Percentiles rank a stretch among this genome's conserved stretches.
Conservation (phyloP, 768 basidiomycete species). For the Clitopilus passeckerianus region DNA sequence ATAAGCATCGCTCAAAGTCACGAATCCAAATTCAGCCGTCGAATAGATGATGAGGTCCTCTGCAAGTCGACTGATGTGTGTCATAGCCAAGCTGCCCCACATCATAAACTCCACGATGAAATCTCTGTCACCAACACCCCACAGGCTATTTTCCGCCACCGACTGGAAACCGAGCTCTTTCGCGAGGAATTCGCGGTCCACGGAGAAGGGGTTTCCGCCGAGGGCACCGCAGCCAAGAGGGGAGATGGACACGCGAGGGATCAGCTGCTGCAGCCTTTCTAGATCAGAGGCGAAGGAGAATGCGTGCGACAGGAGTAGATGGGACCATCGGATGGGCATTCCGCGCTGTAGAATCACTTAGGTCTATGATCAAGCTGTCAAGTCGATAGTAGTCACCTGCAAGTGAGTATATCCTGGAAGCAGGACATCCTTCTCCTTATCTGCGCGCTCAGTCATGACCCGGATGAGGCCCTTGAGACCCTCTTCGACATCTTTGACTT, state of each 20-base stretch:
- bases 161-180: slow-evolving; percentile 85
- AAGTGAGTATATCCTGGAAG: slow-evolving; percentile 98
- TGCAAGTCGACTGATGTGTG: slow-evolving; percentile 89
- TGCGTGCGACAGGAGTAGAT: slow-evolving; percentile 91
- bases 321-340: slow-evolving; percentile 98
- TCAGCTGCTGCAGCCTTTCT: slow-evolving; percentile 74
- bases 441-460: slow-evolving; percentile 89
- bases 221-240: slow-evolving; percentile 94
- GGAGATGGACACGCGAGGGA: slow-evolving; percentile 88
- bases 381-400: slow-evolving; percentile 52
- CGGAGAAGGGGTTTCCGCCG: slow-evolving; percentile 92
- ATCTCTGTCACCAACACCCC: slow-evolving; percentile 95
- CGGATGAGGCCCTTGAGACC: slow-evolving; percentile 74
- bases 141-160: slow-evolving; percentile 93
- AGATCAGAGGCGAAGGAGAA: slow-evolving; percentile 91
- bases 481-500: slow-evolving; percentile 62
- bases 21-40: slow-evolving; percentile 94
- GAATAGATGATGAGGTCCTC: slow-evolving; percentile 98
- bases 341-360: slow-evolving; percentile 58
- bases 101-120: slow-evolving; percentile 97
- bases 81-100: slow-evolving; percentile 92
- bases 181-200: slow-evolving; percentile 91
- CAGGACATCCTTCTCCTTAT: slow-evolving; percentile 86
- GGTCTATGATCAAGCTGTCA: too few species aligned
- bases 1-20: slow-evolving; percentile 95